Evolutionary conservation across 2,329 filamentous ascomycete genomes (phyloP).

Genomic region (Trichoderma koningiopsis): DNA sequence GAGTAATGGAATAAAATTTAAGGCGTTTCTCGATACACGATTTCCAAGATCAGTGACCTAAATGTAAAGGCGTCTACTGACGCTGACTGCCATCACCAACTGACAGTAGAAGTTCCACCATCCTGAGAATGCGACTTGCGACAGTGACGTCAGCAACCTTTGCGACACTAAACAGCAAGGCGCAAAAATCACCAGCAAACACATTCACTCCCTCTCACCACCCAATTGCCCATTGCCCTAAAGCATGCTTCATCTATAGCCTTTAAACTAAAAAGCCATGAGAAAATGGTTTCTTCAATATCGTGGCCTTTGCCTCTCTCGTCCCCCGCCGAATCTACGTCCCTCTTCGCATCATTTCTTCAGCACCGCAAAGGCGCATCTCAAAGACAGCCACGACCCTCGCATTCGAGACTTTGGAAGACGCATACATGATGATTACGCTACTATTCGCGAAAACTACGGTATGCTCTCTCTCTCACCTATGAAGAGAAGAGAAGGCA

Average conservation of each 20-base stretch:
- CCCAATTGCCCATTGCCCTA: too few species aligned
- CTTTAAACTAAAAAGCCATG: conserved; percentile 3
- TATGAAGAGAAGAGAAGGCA: background rate
- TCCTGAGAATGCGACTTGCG: background rate
- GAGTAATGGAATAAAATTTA: background rate
- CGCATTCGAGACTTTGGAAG: conserved; percentile 45
- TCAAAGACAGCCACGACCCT: conserved; percentile 39
- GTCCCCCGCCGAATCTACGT: conserved; percentile 18
- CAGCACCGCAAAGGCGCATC: conserved; percentile 13
- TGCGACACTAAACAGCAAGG: background rate
- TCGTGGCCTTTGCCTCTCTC: conserved; percentile 4
- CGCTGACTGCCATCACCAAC: background rate
- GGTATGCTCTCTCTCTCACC: conserved; percentile 35
- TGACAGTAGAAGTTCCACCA: background rate
- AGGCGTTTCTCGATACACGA: background rate
- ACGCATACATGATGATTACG: conserved; percentile 51
- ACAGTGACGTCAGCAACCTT: conserved; percentile 26
- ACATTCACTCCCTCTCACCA: background rate
- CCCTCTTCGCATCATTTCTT: conserved; percentile 7
- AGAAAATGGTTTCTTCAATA: conserved; percentile 15
- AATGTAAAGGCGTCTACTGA: background rate
- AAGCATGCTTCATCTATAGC: background rate
- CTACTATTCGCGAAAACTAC: conserved; percentile 48
- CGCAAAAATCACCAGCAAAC: background rate
- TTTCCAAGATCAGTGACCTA: background rate